These are phyloP conservation scores for Combretum micranthum DNA, from an alignment of 345 rosid species.

Conservation along the genomic window DNA sequence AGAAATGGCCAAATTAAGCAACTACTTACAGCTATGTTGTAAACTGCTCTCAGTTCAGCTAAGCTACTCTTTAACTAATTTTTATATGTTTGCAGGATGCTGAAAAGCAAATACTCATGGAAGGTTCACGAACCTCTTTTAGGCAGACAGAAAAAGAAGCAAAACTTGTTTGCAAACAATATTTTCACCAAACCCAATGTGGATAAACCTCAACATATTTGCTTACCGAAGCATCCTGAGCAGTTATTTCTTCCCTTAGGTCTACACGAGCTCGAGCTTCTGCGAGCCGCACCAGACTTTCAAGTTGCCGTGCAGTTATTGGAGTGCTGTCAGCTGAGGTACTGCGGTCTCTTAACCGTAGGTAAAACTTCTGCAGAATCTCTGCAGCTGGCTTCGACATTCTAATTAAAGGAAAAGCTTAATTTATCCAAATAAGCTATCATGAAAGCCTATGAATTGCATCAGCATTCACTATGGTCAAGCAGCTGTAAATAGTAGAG, in stretches of 20 bases:
- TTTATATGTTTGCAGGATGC: too few species aligned
- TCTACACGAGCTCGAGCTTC: constrained; percentile 96
- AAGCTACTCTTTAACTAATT: background rate
- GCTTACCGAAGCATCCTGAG: constrained; percentile 78
- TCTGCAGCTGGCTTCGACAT: constrained; percentile 90
- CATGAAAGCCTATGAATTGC: background rate
- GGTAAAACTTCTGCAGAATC: constrained; percentile 79
- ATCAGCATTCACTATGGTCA: background rate
- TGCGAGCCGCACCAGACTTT: constrained; percentile 87
- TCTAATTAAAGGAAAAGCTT: constrained; percentile 26
- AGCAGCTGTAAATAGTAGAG: background rate
- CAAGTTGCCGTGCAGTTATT: constrained; percentile 94
- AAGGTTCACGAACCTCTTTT: background rate
- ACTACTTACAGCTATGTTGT: too few species aligned
- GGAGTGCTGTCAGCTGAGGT: constrained; percentile 93
- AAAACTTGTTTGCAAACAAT: too few species aligned
- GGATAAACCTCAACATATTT: background rate
- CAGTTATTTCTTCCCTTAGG: constrained; percentile 85
- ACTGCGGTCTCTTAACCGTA: constrained; percentile 74
- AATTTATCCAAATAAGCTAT: background rate
- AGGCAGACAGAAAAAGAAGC: too few species aligned
- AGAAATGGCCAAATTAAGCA: too few species aligned
- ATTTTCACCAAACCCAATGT: too few species aligned
- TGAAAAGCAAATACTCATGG: too few species aligned
- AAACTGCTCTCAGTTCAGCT: constrained; percentile 2